Evolutionary conservation across 2,329 filamentous ascomycete genomes (phyloP), one percentile per base, ranked within the genome.

Genomic region (Phialemoniopsis sp.): DNA sequence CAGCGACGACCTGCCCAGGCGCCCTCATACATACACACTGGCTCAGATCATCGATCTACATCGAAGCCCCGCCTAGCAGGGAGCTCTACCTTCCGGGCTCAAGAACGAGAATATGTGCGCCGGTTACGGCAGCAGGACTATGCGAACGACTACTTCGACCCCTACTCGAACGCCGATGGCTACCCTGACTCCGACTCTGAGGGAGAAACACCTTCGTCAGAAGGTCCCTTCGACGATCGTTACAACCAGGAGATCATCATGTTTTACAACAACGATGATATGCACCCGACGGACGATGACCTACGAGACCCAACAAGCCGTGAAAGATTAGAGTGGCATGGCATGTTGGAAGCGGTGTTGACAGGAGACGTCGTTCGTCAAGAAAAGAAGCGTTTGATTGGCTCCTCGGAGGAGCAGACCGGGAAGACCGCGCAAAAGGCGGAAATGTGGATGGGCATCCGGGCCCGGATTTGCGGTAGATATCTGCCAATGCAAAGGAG

Each of bases 291-390:
- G 4, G 75, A 88, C 17, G 93, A 97, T 54, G 93, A 98, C 59
- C 64, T 97, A 38, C 85, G 87, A 60, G 87, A 96, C 52, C 87
- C 89, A 1, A 81, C 83, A 46, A 96, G 90, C 56, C 78, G 90
- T 45, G 93, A 97, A 62, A 76, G 91, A 33, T 71, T 98, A 17
- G 93, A 98, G 64, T 98, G 93, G 93, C 90, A 98, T 64, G 89
- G 89, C 4, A 98, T 98, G 93, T 68, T 98, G 41, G 88, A 91
- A 43, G 94, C 91, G 13, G 93, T 98, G 4, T 68, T 98, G 49
- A 96, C 90, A 1, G 93, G 93, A 48, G 93, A 98, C 60, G 93
- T 98, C 8, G 91, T 98, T 42, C 88, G 89, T 54, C 93, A 98
- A 62, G 93, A 98, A 67, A 98, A 98, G 73, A 95, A 95, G 62